These are phyloP conservation scores for Xanthoconium purpureum DNA, from an alignment of 768 basidiomycete genomes.

Conservation along the genomic window DNA sequence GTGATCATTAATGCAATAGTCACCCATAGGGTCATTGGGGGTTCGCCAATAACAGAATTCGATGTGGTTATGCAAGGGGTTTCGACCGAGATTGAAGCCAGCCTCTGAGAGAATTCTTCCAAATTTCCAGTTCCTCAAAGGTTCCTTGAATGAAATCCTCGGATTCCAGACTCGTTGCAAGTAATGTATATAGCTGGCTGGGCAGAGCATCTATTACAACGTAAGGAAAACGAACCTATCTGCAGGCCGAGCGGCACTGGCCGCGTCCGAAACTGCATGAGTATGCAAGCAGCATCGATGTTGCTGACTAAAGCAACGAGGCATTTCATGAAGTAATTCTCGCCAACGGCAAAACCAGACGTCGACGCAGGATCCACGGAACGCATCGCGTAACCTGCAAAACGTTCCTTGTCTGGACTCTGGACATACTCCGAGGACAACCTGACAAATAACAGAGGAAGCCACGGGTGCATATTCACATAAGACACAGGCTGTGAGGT, in stretches of 20 bases:
- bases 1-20: conserved; percentile 45
- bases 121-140: conserved; percentile 62
- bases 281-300: conserved; percentile 49
- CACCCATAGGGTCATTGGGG: conserved; percentile 56
- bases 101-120: conserved; percentile 33
- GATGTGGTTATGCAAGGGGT: conserved; percentile 32
- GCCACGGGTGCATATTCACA: conserved; percentile 46
- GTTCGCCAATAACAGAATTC: conserved; percentile 45
- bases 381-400: conserved; percentile 66
- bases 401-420: conserved; percentile 37
- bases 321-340: conserved; percentile 62
- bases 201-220: not conserved
- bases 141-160: too few relatives aligned
- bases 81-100: conserved; percentile 53
- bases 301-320: conserved; percentile 67
- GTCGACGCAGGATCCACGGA: conserved; percentile 69
- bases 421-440: conserved; percentile 39
- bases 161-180: not conserved
- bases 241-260: not conserved
- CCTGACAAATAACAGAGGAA: conserved; percentile 61
- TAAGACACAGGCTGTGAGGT: conserved; percentile 48
- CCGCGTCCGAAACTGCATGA: conserved; percentile 3
- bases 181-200: not conserved
- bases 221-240: conserved; percentile 5
- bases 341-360: conserved; percentile 53